Evolutionary conservation across 78 protist species (phyloP).

Genomic region (Guillardia theta): DNA sequence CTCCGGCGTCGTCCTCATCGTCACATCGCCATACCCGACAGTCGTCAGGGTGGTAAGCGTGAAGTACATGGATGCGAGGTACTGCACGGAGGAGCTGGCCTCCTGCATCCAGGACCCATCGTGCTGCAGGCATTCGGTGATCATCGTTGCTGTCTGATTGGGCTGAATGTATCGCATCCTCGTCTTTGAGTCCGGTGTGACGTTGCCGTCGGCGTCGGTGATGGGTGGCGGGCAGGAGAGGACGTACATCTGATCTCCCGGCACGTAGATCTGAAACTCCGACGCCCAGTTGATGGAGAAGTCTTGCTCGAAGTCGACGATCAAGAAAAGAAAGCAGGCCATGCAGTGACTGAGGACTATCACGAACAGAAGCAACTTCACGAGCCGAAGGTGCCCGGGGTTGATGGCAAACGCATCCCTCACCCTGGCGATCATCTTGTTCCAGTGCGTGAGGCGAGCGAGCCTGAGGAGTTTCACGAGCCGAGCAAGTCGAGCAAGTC

Average conservation of each 20-base stretch:
- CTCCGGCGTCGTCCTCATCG: not conserved
- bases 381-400: not conserved
- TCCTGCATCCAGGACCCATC: not conserved
- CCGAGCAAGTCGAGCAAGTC: not conserved
- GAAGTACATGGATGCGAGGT: not conserved
- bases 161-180: not conserved
- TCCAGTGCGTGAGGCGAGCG: not conserved
- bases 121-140: not conserved
- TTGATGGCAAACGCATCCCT: not conserved
- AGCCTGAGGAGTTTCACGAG: not conserved
- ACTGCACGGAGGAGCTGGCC: not conserved
- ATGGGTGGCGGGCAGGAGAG: not conserved
- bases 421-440: not conserved
- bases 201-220: not conserved
- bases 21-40: not conserved
- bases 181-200: not conserved
- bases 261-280: not conserved
- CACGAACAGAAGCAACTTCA: not conserved
- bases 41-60: not conserved
- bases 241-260: not conserved
- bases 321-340: not conserved
- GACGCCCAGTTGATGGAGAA: not conserved
- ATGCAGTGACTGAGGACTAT: not conserved
- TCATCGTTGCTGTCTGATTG: not conserved
- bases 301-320: not conserved